These are phyloP conservation scores for Tolypocladium guangdongense DNA, from an alignment of 2,329 filamentous ascomycete genomes.

Conservation along the genomic window DNA sequence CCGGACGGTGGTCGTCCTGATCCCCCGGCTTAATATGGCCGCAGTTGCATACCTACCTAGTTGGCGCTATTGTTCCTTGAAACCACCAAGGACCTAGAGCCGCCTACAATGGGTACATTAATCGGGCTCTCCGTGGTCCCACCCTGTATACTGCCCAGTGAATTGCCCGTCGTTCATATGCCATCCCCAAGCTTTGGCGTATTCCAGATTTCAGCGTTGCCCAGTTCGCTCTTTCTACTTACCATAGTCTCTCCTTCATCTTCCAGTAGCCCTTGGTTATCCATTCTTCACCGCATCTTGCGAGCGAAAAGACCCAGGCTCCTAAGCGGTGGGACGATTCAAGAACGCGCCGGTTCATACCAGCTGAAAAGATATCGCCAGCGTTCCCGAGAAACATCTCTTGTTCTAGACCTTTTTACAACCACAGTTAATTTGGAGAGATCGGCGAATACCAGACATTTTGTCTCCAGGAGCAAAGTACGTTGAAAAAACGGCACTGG, in stretches of 20 bases:
- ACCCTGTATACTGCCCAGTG: background rate
- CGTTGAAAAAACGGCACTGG: background rate
- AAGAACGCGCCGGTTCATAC: background rate
- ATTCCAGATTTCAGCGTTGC: background rate
- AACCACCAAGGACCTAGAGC: background rate
- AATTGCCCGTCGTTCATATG: background rate
- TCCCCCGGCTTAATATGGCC: background rate
- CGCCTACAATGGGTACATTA: background rate
- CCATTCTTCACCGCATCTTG: background rate
- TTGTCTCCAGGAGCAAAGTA: background rate
- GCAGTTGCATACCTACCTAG: background rate
- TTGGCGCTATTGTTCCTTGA: background rate
- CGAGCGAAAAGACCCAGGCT: background rate
- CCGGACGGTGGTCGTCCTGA: background rate
- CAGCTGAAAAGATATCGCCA: background rate
- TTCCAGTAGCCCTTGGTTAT: background rate
- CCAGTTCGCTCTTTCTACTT: background rate
- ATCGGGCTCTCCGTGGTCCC: background rate
- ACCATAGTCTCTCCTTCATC: background rate
- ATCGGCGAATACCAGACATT: background rate
- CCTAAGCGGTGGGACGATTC: background rate
- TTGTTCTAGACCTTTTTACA: background rate
- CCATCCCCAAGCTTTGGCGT: background rate
- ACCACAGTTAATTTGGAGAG: background rate
- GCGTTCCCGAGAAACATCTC: background rate